phyloP scores from a whole-genome alignment of 225 moss, liverwort and hornwort species.

The Pseudisothecium myosuroides region DNA sequence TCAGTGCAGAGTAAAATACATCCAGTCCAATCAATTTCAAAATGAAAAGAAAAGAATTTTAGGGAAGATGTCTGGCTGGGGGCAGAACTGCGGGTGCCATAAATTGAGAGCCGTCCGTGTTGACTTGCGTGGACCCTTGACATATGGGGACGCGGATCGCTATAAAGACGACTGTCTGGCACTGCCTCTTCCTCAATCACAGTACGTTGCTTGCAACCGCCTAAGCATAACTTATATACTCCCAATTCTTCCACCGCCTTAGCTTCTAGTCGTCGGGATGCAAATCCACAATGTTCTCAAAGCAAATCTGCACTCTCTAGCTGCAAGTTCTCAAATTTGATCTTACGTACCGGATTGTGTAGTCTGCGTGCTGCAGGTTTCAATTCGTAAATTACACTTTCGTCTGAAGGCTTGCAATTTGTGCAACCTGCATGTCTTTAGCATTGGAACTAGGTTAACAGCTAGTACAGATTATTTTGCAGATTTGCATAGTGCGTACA shows the following conservation, averaged over 20 bases:
- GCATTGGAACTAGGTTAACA: not conserved
- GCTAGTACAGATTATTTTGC: not conserved
- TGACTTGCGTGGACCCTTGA: conserved; percentile 10
- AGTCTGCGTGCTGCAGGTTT: not conserved
- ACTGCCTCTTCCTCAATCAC: not conserved
- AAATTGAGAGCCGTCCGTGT: not conserved
- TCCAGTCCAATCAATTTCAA: not conserved
- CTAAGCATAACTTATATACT: too few species aligned
- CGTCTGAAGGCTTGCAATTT: not conserved
- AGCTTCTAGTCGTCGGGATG: not conserved
- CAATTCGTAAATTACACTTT: not conserved
- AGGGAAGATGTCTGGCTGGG: not conserved
- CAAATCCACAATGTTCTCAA: not conserved
- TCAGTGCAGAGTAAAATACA: too few species aligned
- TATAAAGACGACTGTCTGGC: not conserved
- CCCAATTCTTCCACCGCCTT: too few species aligned
- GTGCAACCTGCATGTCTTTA: not conserved
- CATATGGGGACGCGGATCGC: not conserved
- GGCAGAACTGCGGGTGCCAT: not conserved
- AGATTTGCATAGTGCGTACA: not conserved
- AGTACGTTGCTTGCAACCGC: not conserved
- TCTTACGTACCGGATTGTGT: not conserved
- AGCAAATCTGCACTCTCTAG: not conserved
- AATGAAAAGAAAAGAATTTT: not conserved
- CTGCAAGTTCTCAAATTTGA: not conserved